phyloP scores from a whole-genome alignment of 108 stramenopile genomes.

The Pseudonitzschia multistriata region DNA sequence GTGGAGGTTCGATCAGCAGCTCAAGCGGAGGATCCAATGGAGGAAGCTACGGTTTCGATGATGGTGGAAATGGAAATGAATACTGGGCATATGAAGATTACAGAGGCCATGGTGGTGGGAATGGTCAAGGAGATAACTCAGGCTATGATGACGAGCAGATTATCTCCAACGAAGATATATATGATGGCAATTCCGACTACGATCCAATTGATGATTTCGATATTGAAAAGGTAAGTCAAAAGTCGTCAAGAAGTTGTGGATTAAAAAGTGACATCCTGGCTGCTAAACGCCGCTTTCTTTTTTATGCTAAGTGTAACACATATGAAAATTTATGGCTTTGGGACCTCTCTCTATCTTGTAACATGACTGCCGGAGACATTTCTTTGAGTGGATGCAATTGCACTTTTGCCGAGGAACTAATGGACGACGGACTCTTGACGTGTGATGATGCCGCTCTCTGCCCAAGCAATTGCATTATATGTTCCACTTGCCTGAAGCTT shows the following conservation, averaged over 20 bases:
- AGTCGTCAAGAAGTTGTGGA: background rate
- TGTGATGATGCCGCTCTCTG: conserved; percentile 46
- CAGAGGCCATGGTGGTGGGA: background rate
- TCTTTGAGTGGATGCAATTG: conserved; percentile 46
- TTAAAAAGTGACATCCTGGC: background rate
- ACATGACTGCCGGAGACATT: background rate
- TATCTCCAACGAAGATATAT: conserved; percentile 29
- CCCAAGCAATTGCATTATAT: conserved; percentile 50
- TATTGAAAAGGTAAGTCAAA: conserved; percentile 24
- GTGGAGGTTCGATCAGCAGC: conserved; percentile 19
- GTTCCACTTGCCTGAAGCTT: conserved; percentile 51
- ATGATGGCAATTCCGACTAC: conserved; percentile 15
- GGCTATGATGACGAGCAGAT: background rate
- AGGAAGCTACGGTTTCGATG: background rate
- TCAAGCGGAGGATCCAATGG: background rate
- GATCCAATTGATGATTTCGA: conserved; percentile 44
- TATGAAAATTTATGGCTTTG: conserved; percentile 64
- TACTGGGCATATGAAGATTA: background rate
- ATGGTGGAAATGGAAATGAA: background rate
- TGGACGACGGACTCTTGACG: conserved; percentile 35
- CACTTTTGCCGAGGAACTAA: conserved; percentile 50
- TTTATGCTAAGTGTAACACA: conserved; percentile 40
- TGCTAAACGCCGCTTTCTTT: background rate
- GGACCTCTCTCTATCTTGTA: conserved; percentile 63
- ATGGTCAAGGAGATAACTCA: background rate